Evolutionary conservation across 2,329 filamentous ascomycete genomes (phyloP).

Genomic region (Arthroderma sp.): DNA sequence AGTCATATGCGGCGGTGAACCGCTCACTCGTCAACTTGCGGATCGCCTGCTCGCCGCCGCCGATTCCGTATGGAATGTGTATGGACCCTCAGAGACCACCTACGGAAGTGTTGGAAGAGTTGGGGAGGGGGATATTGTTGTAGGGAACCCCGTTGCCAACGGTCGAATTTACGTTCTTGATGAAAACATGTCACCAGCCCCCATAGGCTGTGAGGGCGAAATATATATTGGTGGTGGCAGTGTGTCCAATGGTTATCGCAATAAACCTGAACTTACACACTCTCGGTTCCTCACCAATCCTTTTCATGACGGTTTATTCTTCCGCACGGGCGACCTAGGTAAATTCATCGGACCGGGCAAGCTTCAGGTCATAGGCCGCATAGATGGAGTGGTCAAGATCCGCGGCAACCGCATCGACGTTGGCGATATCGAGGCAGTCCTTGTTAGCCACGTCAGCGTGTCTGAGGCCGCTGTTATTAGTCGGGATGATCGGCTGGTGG

Average conservation of each 20-base stretch:
- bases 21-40: neutral
- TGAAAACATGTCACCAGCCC: neutral
- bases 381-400: constrained; percentile 2
- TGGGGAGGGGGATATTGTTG: neutral
- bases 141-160: constrained; percentile 22
- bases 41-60: no score
- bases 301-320: constrained; percentile 1
- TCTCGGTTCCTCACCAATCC: constrained; percentile 4
- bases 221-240: neutral
- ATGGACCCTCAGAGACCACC: no score
- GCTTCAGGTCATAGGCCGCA: neutral
- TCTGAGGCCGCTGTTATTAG: constrained; percentile 1
- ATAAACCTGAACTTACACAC: neutral
- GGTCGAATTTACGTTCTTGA: constrained; percentile 29
- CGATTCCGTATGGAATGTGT: no score
- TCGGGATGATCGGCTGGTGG: neutral
- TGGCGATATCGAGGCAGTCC: constrained; percentile 1
- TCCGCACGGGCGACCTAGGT: constrained; percentile 2
- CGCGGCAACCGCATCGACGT: constrained; percentile 1
- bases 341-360: neutral
- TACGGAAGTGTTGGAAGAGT: neutral
- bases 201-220: neutral
- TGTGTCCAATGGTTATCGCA: neutral
- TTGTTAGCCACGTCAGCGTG: neutral
- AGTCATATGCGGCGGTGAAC: neutral